Base-by-base conservation (phyloP, 2,329 filamentous ascomycete genomes). In the Fusarium marasasianum region DNA sequence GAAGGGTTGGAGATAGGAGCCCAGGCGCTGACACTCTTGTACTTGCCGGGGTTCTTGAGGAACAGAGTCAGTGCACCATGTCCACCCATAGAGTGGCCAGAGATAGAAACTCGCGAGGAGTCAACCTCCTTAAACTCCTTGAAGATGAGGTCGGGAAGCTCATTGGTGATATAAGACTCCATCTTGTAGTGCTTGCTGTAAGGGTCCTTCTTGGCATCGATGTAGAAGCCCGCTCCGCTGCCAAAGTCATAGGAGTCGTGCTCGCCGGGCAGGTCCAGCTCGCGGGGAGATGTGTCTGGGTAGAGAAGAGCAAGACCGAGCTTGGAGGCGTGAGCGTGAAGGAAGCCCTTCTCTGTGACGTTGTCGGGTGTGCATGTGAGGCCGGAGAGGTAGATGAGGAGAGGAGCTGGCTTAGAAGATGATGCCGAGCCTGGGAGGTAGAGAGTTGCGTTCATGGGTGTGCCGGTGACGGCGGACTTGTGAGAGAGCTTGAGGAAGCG, bases 31-130 rank as follows among this genome's bases (percentile, higher is more conserved):
- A 96, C 94, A 74, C 91, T 94, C 86, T 92, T 93, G 87, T 97
- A 99, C 86, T 90, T 91, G 73, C 93, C 94, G 1, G 96, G 95
- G 84, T 98, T 93, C 86, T 94, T 96, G 59, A 99, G 88, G 86
- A 93, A 98, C 77, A 98, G 85, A 51, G 95, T 98, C 77, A 99
- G 86, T 50, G 96, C 96, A 72, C 96, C 96, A 83, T 99, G 96
- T 0, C 96, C 96, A 76, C 96, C 96, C 96, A 99, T 99, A 78
- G 92, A 95, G 86, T 99, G 96, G 11, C 96, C 96, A 45, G 94
- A 94, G 79, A 99, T 96, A 82, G 92, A 93, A 63, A 98, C 91
- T 45, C 92, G 88, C 35, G 79, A 83, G 1, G 83, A 79, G 82
- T 98, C 96, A 37, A 99, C 86, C 76, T 82, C 87, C 37, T 89